These are phyloP conservation scores for Globisporangium yorkense DNA, from an alignment of 352 stramenopile genomes.

Conservation along the genomic window DNA sequence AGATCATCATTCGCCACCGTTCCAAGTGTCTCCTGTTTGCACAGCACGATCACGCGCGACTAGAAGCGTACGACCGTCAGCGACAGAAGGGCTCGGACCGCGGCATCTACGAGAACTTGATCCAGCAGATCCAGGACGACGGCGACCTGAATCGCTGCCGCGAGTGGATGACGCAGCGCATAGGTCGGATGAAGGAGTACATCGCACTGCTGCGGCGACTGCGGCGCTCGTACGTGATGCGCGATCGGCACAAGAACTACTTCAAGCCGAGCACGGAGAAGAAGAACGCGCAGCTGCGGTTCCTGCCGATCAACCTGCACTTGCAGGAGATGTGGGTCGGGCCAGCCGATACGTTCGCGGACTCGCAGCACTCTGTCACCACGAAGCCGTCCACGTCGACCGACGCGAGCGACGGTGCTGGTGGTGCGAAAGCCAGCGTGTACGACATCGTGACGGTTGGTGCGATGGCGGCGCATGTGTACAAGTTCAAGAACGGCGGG, in stretches of 20 bases:
- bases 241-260: conserved; percentile 72
- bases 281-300: conserved; percentile 73
- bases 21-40: conserved; percentile 72
- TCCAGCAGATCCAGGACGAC: conserved; percentile 86
- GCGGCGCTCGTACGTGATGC: conserved; percentile 56
- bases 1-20: conserved; percentile 72
- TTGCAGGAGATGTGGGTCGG: conserved; percentile 86
- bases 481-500: conserved; percentile 87
- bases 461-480: conserved; percentile 80
- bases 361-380: conserved; percentile 20
- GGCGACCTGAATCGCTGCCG: conserved; percentile 76
- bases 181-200: conserved; percentile 63
- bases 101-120: conserved; percentile 85
- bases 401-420: conserved; percentile 17
- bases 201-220: conserved; percentile 56
- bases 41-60: conserved; percentile 65
- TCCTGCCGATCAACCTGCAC: conserved; percentile 83
- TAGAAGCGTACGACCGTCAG: conserved; percentile 72
- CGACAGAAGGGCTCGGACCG: conserved; percentile 75
- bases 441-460: conserved; percentile 86
- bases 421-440: conserved; percentile 15
- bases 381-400: conserved; percentile 24
- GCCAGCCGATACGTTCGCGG: conserved; percentile 36
- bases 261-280: conserved; percentile 87
- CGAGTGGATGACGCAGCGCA: conserved; percentile 80